Percentiles rank a stretch among this genome's conserved stretches.
These are phyloP conservation scores for Sclerotinia borealis DNA, from an alignment of 2,329 filamentous ascomycete species.

Conservation along the genomic window DNA sequence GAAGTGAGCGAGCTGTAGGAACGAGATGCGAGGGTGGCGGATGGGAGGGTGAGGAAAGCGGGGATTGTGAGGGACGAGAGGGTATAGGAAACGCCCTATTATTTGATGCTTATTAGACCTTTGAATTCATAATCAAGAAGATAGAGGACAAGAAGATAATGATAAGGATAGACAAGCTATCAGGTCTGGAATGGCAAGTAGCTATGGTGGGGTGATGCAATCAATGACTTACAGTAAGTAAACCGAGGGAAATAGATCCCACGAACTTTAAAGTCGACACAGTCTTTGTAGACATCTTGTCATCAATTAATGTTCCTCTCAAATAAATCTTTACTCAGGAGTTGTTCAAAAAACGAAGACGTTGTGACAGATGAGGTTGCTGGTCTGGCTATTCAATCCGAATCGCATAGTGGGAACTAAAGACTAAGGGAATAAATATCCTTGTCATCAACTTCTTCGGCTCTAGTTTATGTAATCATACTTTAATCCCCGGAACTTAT, in stretches of 20 bases:
- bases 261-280: slow-evolving; percentile 85
- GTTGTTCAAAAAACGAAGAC: background rate
- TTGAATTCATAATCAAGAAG: background rate
- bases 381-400: background rate
- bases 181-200: background rate
- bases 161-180: background rate
- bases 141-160: background rate
- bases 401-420: too few relatives aligned
- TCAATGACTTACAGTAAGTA: slow-evolving; percentile 71
- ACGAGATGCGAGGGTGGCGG: slow-evolving; percentile 62
- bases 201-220: slow-evolving; percentile 16
- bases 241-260: slow-evolving; percentile 80
- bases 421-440: background rate
- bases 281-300: slow-evolving; percentile 56
- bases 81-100: slow-evolving; percentile 81
- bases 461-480: background rate
- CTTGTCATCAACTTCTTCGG: background rate
- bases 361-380: background rate
- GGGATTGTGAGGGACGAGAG: slow-evolving; percentile 73
- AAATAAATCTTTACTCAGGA: background rate
- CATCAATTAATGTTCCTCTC: background rate
- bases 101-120: background rate
- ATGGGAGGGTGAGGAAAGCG: slow-evolving; percentile 72
- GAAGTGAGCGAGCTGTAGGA: slow-evolving; percentile 63
- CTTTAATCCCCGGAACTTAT: background rate